phyloP scores from a whole-genome alignment of 176 grass and related monocot genomes.

The Aechmea fasciata region DNA sequence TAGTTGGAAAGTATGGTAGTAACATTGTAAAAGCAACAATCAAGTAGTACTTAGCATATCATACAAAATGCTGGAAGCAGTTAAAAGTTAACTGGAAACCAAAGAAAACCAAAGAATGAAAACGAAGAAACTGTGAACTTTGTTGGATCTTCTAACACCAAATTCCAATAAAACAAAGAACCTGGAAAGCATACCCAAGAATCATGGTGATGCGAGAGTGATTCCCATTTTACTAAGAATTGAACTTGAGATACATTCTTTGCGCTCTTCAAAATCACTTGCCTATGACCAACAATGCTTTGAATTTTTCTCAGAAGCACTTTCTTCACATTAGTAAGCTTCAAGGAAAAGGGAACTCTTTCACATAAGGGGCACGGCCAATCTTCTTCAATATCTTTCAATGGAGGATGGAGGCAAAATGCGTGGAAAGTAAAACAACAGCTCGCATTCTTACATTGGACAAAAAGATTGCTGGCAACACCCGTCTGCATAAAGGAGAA shows the following conservation, averaged over 20 bases:
- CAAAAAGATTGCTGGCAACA: conserved; percentile 30
- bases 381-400: conserved; percentile 20
- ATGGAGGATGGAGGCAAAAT: conserved; percentile 38
- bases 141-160: neutral
- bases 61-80: too few relatives aligned
- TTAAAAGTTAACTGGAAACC: too few relatives aligned
- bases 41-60: too few relatives aligned
- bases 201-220: conserved; percentile 63
- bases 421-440: conserved; percentile 34
- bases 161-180: conserved; percentile 1
- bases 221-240: conserved; percentile 54
- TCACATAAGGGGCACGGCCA: conserved; percentile 37
- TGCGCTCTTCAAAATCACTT: conserved; percentile 24
- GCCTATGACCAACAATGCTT: conserved; percentile 43
- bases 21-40: too few relatives aligned
- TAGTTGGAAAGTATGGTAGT: too few relatives aligned
- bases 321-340: conserved; percentile 1
- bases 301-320: conserved; percentile 36
- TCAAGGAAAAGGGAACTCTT: conserved; percentile 2
- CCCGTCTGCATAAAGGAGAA: conserved; percentile 28
- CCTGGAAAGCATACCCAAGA: conserved; percentile 41
- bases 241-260: conserved; percentile 33
- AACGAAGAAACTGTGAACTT: neutral
- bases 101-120: neutral
- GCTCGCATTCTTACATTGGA: conserved; percentile 37